A percentile compares a stretch with the other conserved stretches of the same genome.
Conservation (phyloP, 768 basidiomycete species). For the Mycena leptocephala region DNA sequence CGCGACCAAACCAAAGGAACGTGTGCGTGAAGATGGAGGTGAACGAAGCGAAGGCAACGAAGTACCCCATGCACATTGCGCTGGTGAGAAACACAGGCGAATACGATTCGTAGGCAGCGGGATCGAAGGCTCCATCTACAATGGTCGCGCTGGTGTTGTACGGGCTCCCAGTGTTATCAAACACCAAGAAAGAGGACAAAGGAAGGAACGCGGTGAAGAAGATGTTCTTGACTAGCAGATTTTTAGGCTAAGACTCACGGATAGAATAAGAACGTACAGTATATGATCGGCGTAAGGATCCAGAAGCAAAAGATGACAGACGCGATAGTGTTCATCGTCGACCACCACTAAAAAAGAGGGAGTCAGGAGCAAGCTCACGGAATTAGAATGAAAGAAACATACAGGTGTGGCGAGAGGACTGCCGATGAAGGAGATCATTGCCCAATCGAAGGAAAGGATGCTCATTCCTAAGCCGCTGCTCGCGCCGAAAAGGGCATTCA, state of each 20-base stretch:
- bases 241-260: background rate
- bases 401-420: constrained; percentile 89
- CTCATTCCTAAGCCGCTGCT: constrained; percentile 87
- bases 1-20: constrained; percentile 48
- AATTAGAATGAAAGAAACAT: constrained; percentile 44
- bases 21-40: constrained; percentile 85
- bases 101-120: constrained; percentile 79
- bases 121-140: constrained; percentile 77
- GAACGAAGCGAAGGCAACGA: constrained; percentile 84
- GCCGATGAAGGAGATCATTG: constrained; percentile 81
- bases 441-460: constrained; percentile 89
- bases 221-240: constrained; percentile 74
- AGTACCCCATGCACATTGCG: constrained; percentile 79
- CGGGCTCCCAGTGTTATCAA: constrained; percentile 81
- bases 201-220: constrained; percentile 83
- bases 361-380: background rate
- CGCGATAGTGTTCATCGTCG: constrained; percentile 78
- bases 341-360: constrained; percentile 82
- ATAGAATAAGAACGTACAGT: constrained; percentile 65
- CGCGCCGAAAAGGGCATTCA: constrained; percentile 83
- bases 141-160: constrained; percentile 77
- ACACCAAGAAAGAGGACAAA: constrained; percentile 75
- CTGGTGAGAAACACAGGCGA: constrained; percentile 85
- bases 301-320: constrained; percentile 82
- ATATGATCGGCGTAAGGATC: constrained; percentile 82